Evolutionary conservation across 2,329 filamentous ascomycete genomes (phyloP), one percentile per base, ranked within the genome.

Genomic region (Fusarium phyllophilum): DNA sequence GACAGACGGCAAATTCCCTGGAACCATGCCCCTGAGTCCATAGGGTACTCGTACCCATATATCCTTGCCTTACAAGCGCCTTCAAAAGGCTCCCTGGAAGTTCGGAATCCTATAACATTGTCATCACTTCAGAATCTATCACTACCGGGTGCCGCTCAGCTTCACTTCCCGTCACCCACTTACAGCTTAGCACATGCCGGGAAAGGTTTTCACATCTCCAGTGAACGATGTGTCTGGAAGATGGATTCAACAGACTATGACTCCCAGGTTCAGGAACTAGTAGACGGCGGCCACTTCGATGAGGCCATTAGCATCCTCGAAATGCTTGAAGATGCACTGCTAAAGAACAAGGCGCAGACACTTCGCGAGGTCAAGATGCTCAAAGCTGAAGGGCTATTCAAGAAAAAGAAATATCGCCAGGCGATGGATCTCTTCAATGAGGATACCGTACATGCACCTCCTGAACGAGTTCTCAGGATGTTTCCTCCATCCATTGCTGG

Each of bases 31-130:
- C 97, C 96, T 3, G 95, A 98, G 78, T 92, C 92, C 63, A 92
- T 99, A 67, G 96, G 96, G 29, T 99, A 98, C 82, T 98, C 95
- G 29, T 99, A 99, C 81, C 96, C 96, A 0, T 99, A 98, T 80
- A 91, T 99, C 62, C 86, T 99, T 55, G 94, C 95, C 15, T 85
- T 99, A 20, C 95, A 97, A 79, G 87, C 94, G 13, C 91, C 94
- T 2, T 88, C 93, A 3, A 97, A 96, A 82, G 95, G 96, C 6
- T 90, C 90, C 1, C 85, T 99, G 17, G 96, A 99, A 82, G 92
- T 99, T 42, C 89, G 96, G 45, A 99, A 98, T 78, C 96, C 96
- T 0, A 93, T 96, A 66, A 98, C 96, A 0, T 84, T 98, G 51
- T 96, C 92, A n/a, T 84, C 98, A 22, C 86, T 99, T 24, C 96